Conservation (phyloP, 1,139 yeast species). For the Geotrichum reessii region DNA sequence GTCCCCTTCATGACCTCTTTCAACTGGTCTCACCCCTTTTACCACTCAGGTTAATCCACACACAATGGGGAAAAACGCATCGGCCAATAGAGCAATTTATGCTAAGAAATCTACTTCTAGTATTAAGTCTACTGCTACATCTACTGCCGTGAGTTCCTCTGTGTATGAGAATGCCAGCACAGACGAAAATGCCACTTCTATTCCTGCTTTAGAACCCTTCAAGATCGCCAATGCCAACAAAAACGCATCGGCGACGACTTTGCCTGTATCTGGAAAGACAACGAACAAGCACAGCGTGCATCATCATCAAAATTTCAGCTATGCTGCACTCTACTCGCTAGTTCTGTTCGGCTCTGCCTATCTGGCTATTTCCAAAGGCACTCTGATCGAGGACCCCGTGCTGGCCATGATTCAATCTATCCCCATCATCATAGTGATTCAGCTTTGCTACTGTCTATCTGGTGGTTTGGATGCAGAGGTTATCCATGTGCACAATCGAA, state of each 20-base stretch:
- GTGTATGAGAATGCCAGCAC: neutral
- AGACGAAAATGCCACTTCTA: neutral
- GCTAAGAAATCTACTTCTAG: neutral
- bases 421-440: constrained; percentile 25
- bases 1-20: neutral
- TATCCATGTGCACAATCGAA: neutral
- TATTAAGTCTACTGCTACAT: neutral
- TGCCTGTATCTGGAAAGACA: neutral
- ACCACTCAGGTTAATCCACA: neutral
- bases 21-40: neutral
- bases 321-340: constrained; percentile 13
- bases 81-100: neutral
- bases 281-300: neutral
- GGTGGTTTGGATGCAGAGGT: constrained; percentile 23
- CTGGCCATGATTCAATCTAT: constrained; percentile 26
- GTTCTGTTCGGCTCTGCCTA: constrained; percentile 11
- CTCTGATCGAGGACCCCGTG: constrained; percentile 22
- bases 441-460: constrained; percentile 27
- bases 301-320: constrained; percentile 14
- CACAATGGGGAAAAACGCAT: neutral
- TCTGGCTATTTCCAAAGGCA: constrained; percentile 19
- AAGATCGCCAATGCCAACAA: neutral
- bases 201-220: constrained; percentile 9
- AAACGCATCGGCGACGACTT: neutral
- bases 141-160: neutral